phyloP scores from a whole-genome alignment of 2,329 filamentous ascomycete genomes.

The Capronia epimyces region DNA sequence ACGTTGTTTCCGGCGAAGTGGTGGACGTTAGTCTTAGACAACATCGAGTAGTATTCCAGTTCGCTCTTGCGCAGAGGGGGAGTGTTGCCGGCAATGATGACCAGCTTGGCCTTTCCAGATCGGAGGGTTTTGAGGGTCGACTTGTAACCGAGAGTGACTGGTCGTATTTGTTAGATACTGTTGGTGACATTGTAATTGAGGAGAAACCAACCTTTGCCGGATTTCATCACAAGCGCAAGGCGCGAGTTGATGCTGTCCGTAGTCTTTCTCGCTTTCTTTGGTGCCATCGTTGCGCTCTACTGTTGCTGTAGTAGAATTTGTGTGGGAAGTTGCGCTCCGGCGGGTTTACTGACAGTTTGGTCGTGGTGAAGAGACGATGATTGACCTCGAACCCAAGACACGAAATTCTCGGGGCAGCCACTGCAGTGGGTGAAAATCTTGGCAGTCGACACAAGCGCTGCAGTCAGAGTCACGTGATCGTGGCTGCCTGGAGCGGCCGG shows the following conservation, averaged over 20 bases:
- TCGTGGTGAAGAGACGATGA: not conserved
- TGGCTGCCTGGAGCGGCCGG: no score
- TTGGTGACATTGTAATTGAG: slow-evolving; percentile 1
- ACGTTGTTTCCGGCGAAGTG: slow-evolving; percentile 99
- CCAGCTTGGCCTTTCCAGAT: slow-evolving; percentile 95
- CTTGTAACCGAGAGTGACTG: slow-evolving; percentile 86
- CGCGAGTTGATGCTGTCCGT: slow-evolving; percentile 71
- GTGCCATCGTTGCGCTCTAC: slow-evolving; percentile 54
- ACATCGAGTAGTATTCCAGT: slow-evolving; percentile 63
- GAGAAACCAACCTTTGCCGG: slow-evolving; percentile 48
- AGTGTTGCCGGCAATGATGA: slow-evolving; percentile 93
- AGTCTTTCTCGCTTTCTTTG: slow-evolving; percentile 69
- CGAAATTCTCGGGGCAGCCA: not conserved
- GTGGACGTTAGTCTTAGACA: slow-evolving; percentile 74
- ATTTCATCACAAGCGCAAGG: slow-evolving; percentile 65
- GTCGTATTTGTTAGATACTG: slow-evolving; percentile 12
- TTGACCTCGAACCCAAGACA: not conserved
- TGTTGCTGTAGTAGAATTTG: slow-evolving; percentile 24
- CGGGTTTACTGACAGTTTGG: slow-evolving; percentile 18
- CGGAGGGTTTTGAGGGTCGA: slow-evolving; percentile 84
- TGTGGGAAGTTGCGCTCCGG: slow-evolving; percentile 37
- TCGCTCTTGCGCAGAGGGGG: slow-evolving; percentile 96
- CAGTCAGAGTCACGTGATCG: not conserved
- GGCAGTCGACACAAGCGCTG: not conserved
- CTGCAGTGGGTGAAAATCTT: slow-evolving; percentile 3